A percentile compares a stretch with the other conserved stretches of the same genome.
Conservation (phyloP, 208 protist species). For the Leishmania turanica region DNA sequence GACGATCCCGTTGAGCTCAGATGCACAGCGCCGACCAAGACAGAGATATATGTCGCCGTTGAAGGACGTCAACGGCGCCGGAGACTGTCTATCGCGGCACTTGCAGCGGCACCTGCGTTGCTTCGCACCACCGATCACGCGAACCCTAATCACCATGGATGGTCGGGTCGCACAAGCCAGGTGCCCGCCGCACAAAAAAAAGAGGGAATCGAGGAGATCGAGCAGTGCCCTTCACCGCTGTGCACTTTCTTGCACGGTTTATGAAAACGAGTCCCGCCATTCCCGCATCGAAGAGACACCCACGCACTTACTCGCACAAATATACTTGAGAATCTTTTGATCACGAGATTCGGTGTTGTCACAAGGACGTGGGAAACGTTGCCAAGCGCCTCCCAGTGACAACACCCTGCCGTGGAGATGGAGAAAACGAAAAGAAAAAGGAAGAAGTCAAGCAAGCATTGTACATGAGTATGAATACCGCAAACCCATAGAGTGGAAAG, state of each 20-base stretch:
- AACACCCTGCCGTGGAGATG: not conserved
- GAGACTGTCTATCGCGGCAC: not conserved
- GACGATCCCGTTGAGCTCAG: not conserved
- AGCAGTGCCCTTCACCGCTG: not conserved
- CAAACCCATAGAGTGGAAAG: not conserved
- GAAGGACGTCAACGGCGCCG: not conserved
- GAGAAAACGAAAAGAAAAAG: not conserved
- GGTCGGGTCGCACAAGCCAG: not conserved
- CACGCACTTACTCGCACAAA: not conserved
- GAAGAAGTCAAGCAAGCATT: not conserved
- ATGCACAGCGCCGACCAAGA: not conserved
- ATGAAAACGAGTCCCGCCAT: not conserved
- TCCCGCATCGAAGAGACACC: not conserved
- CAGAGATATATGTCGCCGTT: not conserved
- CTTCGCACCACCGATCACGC: not conserved
- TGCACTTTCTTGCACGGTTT: not conserved
- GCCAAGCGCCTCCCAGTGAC: not conserved
- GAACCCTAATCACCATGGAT: not conserved
- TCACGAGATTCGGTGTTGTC: not conserved
- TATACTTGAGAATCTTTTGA: not conserved
- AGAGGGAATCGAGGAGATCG: not conserved
- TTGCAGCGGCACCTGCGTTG: not conserved
- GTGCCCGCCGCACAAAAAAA: not conserved
- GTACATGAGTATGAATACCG: conserved; percentile 1
- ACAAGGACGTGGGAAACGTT: not conserved